Base-by-base conservation (phyloP, 208 protist species). In the Vickermania ingenoplastis region DNA sequence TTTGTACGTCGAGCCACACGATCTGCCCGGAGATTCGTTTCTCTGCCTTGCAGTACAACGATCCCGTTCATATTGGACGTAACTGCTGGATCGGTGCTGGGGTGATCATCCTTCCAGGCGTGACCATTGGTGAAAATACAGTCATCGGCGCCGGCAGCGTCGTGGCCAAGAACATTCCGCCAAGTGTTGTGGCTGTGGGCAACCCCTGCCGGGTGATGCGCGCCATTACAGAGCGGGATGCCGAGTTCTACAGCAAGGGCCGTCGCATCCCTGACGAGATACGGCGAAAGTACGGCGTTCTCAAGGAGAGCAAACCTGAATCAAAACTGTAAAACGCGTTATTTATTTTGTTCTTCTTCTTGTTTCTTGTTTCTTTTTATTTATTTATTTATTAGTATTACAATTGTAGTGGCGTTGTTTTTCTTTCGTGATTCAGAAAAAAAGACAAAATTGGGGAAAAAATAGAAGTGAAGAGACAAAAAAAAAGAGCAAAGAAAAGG, bases 111-210 rank as follows among this genome's bases (percentile, higher is more conserved):
- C 59, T 68, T 1, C 85, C 86, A 0, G 89, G 90, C 41, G 81
- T 96, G 0, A 89, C 70, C 0, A 83, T 96, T 11, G 88, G 89
- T 3, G 60, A 81, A 41, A 81, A 80, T 36, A 25, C 65, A 0
- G 65, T 79, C 1, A 79, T 97, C 41, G 93, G 73, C 2, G 79
- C 86, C 11, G 91, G 88, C 0, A 61, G 66, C 41, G 88, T 97
- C 0, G 93, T 97, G 7, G 81, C 73, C 11, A 84, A 81, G 31
- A 67, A 84, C 54, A 67, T 97, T 21, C 86, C 87, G 26, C 28
- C 62, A 11, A 82, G 84, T 62, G 65, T 73, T 2, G 51, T 97
- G 17, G 89, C 81, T 7, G 87, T 61, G 21, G 91, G 91, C 27
- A 87, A 82, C 50, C 93, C 90, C 3, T 75, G 71, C 13, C 71